Evolutionary conservation across 2,329 filamentous ascomycete species (phyloP), one percentile per base, ranked within the genome.

Genomic region (Aspergillus clavatus): DNA sequence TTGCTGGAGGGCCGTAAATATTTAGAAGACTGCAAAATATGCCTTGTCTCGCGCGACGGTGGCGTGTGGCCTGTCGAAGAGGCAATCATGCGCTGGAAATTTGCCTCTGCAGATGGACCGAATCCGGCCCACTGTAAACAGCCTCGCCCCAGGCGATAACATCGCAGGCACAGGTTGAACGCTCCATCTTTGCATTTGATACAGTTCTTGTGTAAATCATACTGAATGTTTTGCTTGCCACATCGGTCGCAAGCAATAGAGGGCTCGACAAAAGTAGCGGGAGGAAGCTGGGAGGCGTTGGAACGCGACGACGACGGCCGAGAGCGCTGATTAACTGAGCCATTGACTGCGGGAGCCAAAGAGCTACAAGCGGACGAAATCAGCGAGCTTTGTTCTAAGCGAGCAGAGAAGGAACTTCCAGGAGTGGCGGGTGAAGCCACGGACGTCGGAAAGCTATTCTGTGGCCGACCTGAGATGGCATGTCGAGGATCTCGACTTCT

Each of bases 41-140:
- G 81, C 3, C 78, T 77, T 16, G 66, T 24, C n/a, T 55, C 48
- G 14, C 16, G 44, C 7, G 45, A 29, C 11, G 47, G 51, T 1
- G 27, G 23, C 26, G 55, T 43, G 19, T 42, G 54, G 21, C 50
- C 53, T 22, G 51, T 59, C 14, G 62, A 55, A 11, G 54, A 58
- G 31, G 51, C 70, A 59, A 57, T 70, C 27, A 55, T 69, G 64
- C 56, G 73, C 74, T 86, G 81, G 74, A 86, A 91, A 48, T 78
- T 81, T 37, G 71, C 71, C 70, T 81, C 80, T 0, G 88, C 89
- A 4, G 79, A 78, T 55, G 84, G 77, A 3, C 87, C 87, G 62
- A 96, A 95, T 1, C 91, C 90, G 56, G 84, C 89, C 89, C 89
- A 96, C 62, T 93, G 81, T 14, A 81, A 74, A 63, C 91, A 97